Evolutionary conservation across 1,139 yeast genomes (phyloP).

Genomic region (Meyerozyma sp.): DNA sequence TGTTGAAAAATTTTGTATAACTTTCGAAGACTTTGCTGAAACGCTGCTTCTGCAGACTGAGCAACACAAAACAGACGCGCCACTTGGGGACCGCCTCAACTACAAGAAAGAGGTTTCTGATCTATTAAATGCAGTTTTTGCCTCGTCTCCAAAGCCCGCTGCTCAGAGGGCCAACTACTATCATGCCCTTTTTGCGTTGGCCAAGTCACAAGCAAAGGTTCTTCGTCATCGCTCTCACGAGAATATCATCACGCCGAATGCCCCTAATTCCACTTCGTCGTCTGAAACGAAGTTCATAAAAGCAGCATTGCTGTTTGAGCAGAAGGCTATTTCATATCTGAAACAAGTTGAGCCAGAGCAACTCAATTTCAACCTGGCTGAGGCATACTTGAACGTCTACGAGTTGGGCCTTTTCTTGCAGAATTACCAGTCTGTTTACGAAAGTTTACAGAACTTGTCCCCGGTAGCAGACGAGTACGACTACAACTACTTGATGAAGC

Average conservation of each 20-base stretch:
- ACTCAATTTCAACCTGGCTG: conserved; percentile 5
- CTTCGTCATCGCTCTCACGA: conserved; percentile 6
- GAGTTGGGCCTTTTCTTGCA: conserved; percentile 24
- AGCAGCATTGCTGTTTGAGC: conserved; percentile 27
- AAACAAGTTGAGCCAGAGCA: not conserved
- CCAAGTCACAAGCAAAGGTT: conserved; percentile 15
- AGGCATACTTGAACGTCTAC: conserved; percentile 26
- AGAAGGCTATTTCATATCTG: conserved; percentile 18
- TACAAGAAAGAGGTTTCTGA: not conserved
- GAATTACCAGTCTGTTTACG: conserved; percentile 20
- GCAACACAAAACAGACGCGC: not conserved
- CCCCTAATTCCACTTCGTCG: not conserved
- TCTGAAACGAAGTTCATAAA: not conserved
- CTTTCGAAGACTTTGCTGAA: conserved; percentile 16
- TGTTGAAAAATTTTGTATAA: conserved; percentile 16
- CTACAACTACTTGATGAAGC: not conserved
- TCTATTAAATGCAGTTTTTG: not conserved
- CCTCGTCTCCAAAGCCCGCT: conserved; percentile 4
- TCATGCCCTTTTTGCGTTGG: conserved; percentile 29
- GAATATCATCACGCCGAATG: conserved; percentile 2
- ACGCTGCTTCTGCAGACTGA: conserved; percentile 2
- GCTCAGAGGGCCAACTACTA: conserved; percentile 25
- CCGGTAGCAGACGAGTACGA: not conserved
- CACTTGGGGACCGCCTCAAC: not conserved
- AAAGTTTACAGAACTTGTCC: conserved; percentile 20